Evolutionary conservation across 257 asterid species (phyloP).

Genomic region (Buddleja alternifolia): DNA sequence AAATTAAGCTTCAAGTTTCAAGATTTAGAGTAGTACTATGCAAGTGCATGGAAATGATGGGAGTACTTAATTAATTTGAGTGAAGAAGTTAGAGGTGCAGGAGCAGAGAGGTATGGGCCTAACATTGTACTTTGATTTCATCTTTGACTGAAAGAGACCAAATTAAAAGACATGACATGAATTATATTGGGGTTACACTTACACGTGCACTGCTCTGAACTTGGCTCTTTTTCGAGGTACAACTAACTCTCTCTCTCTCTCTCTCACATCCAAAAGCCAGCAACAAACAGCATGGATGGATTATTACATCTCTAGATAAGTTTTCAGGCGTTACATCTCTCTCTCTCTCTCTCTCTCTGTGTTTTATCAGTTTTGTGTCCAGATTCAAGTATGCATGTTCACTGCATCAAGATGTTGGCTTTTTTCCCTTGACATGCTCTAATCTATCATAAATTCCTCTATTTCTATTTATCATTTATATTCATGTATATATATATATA

Average conservation of each 20-base stretch:
- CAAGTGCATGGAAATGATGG: conserved; percentile 22
- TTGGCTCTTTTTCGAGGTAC: conserved; percentile 55
- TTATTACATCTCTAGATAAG: neutral
- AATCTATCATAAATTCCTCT: neutral
- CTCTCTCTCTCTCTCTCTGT: conserved; percentile 6
- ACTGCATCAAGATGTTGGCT: conserved; percentile 31
- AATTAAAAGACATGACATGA: conserved; percentile 23
- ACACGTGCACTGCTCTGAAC: conserved; percentile 71
- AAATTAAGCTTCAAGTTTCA: too few species aligned
- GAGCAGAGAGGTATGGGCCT: conserved; percentile 51
- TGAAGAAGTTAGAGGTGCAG: neutral
- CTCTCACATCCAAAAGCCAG: neutral
- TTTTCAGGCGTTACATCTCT: neutral
- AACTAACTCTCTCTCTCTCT: conserved; percentile 24
- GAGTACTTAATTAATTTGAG: neutral
- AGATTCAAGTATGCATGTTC: conserved; percentile 41
- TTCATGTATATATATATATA: neutral
- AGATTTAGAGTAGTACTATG: too few species aligned
- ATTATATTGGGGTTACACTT: conserved; percentile 42
- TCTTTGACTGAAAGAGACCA: conserved; percentile 31
- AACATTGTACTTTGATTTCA: conserved; percentile 33
- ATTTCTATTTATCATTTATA: neutral
- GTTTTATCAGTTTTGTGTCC: conserved; percentile 35
- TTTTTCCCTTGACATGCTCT: conserved; percentile 21
- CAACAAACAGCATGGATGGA: neutral